Evolutionary conservation across 2,329 filamentous ascomycete genomes (phyloP), one percentile per base, ranked within the genome.

Genomic region (Aspergillus fructus): DNA sequence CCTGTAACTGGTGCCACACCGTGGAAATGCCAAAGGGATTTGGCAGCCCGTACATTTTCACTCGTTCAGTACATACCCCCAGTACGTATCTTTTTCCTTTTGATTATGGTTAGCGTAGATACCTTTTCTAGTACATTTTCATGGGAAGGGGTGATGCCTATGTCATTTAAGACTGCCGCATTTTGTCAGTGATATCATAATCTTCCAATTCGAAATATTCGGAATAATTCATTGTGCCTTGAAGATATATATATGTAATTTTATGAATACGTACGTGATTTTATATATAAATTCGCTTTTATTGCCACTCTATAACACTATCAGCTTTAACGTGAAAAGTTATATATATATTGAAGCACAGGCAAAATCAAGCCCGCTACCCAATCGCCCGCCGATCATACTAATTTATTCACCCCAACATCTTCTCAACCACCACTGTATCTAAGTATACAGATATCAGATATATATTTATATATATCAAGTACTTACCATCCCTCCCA

Each of bases 401-500:
- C 12, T 33, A 21, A 43, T 13, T 15, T 46, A 48, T 40, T 45
- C 21, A 49, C 40, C 30, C 27, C 15, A 11, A 33, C 30, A 27
- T 19, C 23, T 9, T 27, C 41, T 24, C 12, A 9, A 24, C 5
- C 15, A 12, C 5, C 17, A 15, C 17, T 21, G 15, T 4, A 24
- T 15, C 39, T 30, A 27, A 11, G 12, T 23, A 7, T 24, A 42
- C 17, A 23, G 8, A 33, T 19, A 43, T 4, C 21, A 4, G 7
- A 40, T 19, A 21, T n/a, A 42, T 13, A 40, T 23, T 15, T 30
- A 11, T 33, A 27, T 2, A 9, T 34, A 19, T 8, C 27, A 27
- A 45, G 3, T 13, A 3, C 15, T 17, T 56, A 96, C 91, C 91
- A 97, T 67, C 85, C 83, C 77, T 96, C 89, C 94, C 94, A 99